Evolutionary conservation across 495 filamentous ascomycete species (phyloP).

Genomic region (Articulospora tetracladia): DNA sequence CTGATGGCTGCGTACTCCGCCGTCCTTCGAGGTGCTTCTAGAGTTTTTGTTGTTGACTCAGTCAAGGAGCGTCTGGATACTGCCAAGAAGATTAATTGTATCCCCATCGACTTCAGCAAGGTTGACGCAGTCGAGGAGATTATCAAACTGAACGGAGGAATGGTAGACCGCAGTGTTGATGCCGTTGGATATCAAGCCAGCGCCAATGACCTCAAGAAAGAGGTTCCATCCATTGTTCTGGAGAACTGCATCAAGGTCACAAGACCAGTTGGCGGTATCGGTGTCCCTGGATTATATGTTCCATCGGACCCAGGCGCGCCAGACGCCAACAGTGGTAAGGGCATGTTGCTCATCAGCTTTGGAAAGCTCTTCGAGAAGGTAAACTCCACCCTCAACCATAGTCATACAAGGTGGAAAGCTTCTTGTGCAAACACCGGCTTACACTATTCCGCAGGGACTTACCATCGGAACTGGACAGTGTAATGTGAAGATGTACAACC

Average conservation of each 20-base stretch:
- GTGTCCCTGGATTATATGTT: conserved; percentile 30
- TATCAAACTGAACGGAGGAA: conserved; percentile 32
- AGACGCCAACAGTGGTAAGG: conserved; percentile 41
- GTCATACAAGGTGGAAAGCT: too few species aligned
- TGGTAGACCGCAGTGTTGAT: conserved; percentile 51
- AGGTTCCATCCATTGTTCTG: conserved; percentile 39
- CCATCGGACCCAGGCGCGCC: conserved; percentile 33
- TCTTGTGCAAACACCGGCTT: not conserved
- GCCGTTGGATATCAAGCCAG: conserved; percentile 53
- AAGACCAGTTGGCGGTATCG: conserved; percentile 42
- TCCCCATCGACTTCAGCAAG: conserved; percentile 13
- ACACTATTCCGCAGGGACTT: conserved; percentile 25
- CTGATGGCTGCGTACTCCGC: conserved; percentile 56
- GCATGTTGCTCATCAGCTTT: conserved; percentile 54
- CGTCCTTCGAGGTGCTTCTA: conserved; percentile 46
- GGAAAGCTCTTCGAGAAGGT: conserved; percentile 61
- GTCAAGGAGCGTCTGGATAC: conserved; percentile 46
- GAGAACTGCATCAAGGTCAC: conserved; percentile 46
- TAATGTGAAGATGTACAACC: conserved; percentile 58
- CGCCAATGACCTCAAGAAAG: conserved; percentile 35
- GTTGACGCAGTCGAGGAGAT: conserved; percentile 35
- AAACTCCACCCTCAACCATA: too few species aligned
- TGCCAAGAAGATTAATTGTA: conserved; percentile 47
- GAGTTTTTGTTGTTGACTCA: conserved; percentile 51
- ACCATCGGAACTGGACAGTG: conserved; percentile 51